Percentiles rank a stretch among this genome's conserved stretches.
phyloP scores from a whole-genome alignment of 257 asterid species.

The Jacaranda copaia region DNA sequence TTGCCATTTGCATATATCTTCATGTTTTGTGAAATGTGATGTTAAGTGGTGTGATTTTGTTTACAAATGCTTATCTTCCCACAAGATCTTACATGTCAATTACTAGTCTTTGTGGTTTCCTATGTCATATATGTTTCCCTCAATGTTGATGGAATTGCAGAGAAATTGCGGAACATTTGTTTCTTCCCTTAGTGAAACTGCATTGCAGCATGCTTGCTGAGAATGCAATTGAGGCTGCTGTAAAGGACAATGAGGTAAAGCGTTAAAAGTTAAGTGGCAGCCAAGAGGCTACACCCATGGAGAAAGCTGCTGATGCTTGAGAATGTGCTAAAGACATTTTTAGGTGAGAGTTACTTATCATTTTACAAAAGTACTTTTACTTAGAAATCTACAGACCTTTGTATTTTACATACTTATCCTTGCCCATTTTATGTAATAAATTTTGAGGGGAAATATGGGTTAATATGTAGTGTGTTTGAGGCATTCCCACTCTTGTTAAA shows the following conservation, averaged over 20 bases:
- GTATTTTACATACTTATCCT: neutral
- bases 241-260: slow-evolving; percentile 77
- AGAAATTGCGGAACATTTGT: slow-evolving; percentile 92
- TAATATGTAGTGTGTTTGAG: slow-evolving; percentile 8
- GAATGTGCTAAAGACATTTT: slow-evolving; percentile 11
- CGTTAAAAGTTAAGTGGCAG: slow-evolving; percentile 45
- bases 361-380: slow-evolving; percentile 8
- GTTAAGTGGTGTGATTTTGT: no score
- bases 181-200: slow-evolving; percentile 93
- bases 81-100: no score
- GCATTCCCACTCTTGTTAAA: slow-evolving; percentile 1
- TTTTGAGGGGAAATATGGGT: neutral
- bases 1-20: no score
- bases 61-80: no score
- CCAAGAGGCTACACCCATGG: slow-evolving; percentile 43
- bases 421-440: neutral
- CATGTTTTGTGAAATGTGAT: no score
- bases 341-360: slow-evolving; percentile 13
- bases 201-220: slow-evolving; percentile 99
- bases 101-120: neutral
- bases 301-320: slow-evolving; percentile 66
- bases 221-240: slow-evolving; percentile 94
- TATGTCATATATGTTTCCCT: neutral
- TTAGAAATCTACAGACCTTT: neutral
- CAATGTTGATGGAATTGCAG: slow-evolving; percentile 46